These are phyloP conservation scores for Phytophthora rubi DNA, from an alignment of 352 stramenopile species.

Conservation along the genomic window DNA sequence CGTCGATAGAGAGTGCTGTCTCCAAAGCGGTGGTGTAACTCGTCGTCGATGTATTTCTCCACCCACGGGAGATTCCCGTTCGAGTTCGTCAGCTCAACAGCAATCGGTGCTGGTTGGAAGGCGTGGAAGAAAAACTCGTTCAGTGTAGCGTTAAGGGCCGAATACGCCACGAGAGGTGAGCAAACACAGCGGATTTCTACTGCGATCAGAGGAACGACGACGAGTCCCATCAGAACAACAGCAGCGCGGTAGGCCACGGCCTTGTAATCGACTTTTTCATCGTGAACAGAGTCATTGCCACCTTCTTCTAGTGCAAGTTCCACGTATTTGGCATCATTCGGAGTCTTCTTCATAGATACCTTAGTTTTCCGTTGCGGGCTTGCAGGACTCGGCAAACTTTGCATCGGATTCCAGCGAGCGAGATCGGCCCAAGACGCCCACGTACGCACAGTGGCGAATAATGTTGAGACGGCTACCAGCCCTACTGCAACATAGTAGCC, in stretches of 20 bases:
- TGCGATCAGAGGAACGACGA: constrained; percentile 1
- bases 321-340: constrained; percentile 1
- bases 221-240: constrained; percentile 9
- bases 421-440: constrained; percentile 9
- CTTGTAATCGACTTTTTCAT: background rate
- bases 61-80: background rate
- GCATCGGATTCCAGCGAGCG: constrained; percentile 13
- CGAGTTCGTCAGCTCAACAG: background rate
- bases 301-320: constrained; percentile 8
- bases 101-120: constrained; percentile 8
- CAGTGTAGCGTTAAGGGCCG: constrained; percentile 4
- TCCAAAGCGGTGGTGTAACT: constrained; percentile 4
- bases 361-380: background rate
- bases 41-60: constrained; percentile 9
- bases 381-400: background rate
- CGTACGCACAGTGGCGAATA: constrained; percentile 2
- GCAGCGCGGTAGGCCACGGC: background rate
- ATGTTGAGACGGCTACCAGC: constrained; percentile 16
- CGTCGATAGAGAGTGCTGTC: constrained; percentile 16
- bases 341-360: background rate
- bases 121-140: constrained; percentile 12
- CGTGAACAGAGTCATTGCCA: background rate
- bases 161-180: constrained; percentile 8
- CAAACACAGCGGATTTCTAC: background rate
- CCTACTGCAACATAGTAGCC: constrained; percentile 25